Evolutionary conservation across 768 basidiomycete genomes (phyloP), one percentile per base, ranked within the genome.

Genomic region (Paxillus rubicundulus): DNA sequence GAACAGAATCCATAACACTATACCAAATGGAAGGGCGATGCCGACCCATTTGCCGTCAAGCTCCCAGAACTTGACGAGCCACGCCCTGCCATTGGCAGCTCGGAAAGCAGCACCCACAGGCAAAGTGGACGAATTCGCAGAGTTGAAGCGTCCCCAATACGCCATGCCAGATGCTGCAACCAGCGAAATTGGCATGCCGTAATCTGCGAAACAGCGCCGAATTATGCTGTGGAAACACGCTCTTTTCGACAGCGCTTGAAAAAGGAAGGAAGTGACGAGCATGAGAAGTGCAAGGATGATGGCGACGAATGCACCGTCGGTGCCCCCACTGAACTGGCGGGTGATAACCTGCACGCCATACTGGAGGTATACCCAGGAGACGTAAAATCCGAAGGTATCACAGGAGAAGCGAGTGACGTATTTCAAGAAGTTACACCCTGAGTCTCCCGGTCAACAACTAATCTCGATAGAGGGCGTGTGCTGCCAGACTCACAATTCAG

Each of bases 351-450:
- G 92, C 13, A 92, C 81, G 32, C 92, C 92, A 56, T 95, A 95
- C 70, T 96, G 90, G 6, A 90, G 77, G 61, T 91, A 92, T 1
- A 90, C 89, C 82, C 88, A 92, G n/a, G 89, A 87, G 1, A 95
- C 91, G 66, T 93, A 95, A 70, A 93, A 95, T 1, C 92, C 92
- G 60, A 94, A 95, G 0, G 89, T 92, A 59, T 94, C 92, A 65
- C 92, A 95, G 18, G 92, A 86, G 69, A 95, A 94, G 7, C 89
- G 75, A 0, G 92, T 94, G 21, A 94, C 91, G 59, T 92, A 91
- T 78, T 79, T 82, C 37, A 96, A 77, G 59, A 91, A 87, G 64
- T 89, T 87, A 59, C 88, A 89, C 77, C 84, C 88, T 90, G 50
- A 3, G 20, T 39, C 14, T 33, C 33, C 2, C 32, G 48, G 20